Base-by-base conservation (phyloP, 441 rosid species). In the Isatis lusitanica region DNA sequence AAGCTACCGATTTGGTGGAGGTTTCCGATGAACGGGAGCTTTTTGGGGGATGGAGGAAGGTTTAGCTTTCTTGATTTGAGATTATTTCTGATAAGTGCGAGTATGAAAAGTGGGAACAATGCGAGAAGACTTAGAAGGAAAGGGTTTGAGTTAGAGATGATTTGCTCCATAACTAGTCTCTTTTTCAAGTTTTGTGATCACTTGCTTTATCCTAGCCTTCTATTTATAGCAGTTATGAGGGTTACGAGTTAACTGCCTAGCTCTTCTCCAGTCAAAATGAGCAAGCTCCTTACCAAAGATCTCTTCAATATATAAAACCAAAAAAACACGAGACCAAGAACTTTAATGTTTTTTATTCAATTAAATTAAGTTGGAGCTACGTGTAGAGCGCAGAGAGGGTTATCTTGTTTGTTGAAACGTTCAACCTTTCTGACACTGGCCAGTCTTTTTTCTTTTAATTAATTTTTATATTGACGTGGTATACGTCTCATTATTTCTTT, bases 21-120 rank as follows among this genome's bases (percentile, higher is more conserved):
- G 68, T 85, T 81, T 38, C 86, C 85, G 0, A 85, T 70, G 56
- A 85, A 56, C 0, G 85, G 88, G 39, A 83, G 74, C 66, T 59
- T 79, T 35, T 48, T 72, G 6, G 85, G 88, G 8, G 84, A 74
- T 56, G 86, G 86, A 51, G 85, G 86, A 21, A 75, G 52, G 9
- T 81, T 85, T 42, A 67, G 63, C 56, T 51, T 67, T 56, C 63
- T 68, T 58, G 73, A 68, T 60, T 67, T 74, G 51, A 17, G 11
- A 9, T 18, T 66, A 17, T 68, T 68, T 39, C 68, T 78, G 53
- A 38, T 71, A 52, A 50, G n/a, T 31, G 35, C 3, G 59, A 39
- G 51, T 52, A 62, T 39, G 44, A 61, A 5, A 51, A 51, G 36
- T 63, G 68, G 63, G 15, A 52, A 9, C 63, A 53, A 52, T 5